Base-by-base conservation (phyloP, 805 yeast genomes). In the Lipomyces spencermartinsiae region DNA sequence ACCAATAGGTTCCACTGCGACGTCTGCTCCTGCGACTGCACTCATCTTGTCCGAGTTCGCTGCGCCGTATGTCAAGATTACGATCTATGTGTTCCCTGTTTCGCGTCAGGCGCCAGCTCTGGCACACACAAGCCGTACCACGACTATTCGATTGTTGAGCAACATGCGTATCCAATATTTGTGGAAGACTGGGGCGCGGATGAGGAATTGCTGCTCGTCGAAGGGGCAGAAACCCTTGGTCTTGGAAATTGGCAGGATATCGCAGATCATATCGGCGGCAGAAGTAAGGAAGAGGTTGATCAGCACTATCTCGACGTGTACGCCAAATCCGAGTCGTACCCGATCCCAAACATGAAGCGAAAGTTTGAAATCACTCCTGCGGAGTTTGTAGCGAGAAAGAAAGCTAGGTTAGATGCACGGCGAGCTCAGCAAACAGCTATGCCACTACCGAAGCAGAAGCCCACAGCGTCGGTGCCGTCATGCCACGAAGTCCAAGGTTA, bases 171-270 rank as follows among this genome's bases (percentile, higher is more conserved):
- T 76, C 99, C 99, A 0, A 91, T 96, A 9, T 89, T 96, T 73
- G 90, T 87, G 62, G 86, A 84, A 65, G 93, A 89, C 65, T 95
- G 72, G 72, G 99, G 99, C 49, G 99, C 99, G 0, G 99, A 95
- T 80, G 99, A 95, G 78, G 99, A 95, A 79, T 77, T 93, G 65
- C 83, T 92, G 39, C 81, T 95, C 67, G 85, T 96, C 14, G 97
- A 93, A 78, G 98, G 98, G 8, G 89, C 97, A 57, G 97, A 95
- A 78, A 89, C 91, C 9, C 84, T 86, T 58, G 99, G 99, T 12
- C 58, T 95, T 64, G 99, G 99, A 1, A 93, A 93, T 77, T 95
- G 99, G 99, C 97, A 92, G 75, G 99, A 95, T 78, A 87, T 96
- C n/a, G 90, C 97, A 10, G 98, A 95, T 76, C 97, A 92, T 76